A percentile compares a stretch with the other conserved stretches of the same genome.
phyloP scores from a whole-genome alignment of 2,329 filamentous ascomycete genomes.

The Ceratocystis harringtonii region DNA sequence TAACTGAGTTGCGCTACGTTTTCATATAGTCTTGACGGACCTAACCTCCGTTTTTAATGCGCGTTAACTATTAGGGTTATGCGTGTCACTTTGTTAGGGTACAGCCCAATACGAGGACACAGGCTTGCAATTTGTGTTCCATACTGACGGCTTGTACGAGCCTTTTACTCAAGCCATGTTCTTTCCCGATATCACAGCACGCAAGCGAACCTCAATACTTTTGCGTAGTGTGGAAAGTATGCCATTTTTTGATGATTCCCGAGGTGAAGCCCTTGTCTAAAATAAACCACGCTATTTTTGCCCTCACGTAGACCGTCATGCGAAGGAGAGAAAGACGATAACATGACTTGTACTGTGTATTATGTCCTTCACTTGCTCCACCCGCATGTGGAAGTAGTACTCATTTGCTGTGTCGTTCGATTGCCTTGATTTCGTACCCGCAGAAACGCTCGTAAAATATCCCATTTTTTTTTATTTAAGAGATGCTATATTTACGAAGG shows the following conservation, averaged over 20 bases:
- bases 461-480: conserved; percentile 22
- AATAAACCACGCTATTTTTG: conserved; percentile 29
- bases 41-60: background rate
- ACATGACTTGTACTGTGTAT: conserved; percentile 24
- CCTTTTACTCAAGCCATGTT: background rate
- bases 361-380: conserved; percentile 25
- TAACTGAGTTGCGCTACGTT: too few species aligned
- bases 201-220: background rate
- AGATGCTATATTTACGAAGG: conserved; percentile 40
- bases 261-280: conserved; percentile 30
- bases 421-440: conserved; percentile 27
- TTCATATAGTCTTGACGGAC: too few species aligned
- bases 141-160: background rate
- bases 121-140: too few species aligned
- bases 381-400: conserved; percentile 8
- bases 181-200: background rate
- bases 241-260: conserved; percentile 32
- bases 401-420: conserved; percentile 13
- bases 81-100: background rate
- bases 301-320: conserved; percentile 29
- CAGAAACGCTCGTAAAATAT: conserved; percentile 27
- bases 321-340: conserved; percentile 23
- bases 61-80: background rate
- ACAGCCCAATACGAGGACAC: background rate
- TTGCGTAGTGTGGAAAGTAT: conserved; percentile 14